phyloP scores from a whole-genome alignment of 1,139 yeast species.

The Hyphopichia pseudoburtonii region DNA sequence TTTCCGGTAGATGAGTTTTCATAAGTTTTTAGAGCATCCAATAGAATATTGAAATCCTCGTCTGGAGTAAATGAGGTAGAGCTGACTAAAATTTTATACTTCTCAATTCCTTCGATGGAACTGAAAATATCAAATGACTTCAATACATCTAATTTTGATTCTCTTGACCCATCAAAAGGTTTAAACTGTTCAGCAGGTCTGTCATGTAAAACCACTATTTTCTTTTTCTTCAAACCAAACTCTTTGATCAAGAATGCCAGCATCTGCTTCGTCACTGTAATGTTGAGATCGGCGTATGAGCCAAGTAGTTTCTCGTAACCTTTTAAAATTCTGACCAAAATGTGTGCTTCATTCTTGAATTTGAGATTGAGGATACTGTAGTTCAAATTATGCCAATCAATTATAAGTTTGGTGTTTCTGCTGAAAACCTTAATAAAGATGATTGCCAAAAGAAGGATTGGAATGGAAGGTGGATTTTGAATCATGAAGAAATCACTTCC shows the following conservation, averaged over 20 bases:
- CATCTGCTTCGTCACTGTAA: conserved; percentile 83
- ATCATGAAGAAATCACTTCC: conserved; percentile 72
- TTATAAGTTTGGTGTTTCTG: conserved; percentile 61
- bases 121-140: conserved; percentile 40
- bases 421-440: conserved; percentile 54
- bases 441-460: conserved; percentile 66
- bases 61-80: conserved; percentile 96
- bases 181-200: conserved; percentile 70
- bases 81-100: conserved; percentile 68
- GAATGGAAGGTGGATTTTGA: conserved; percentile 94
- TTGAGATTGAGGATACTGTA: conserved; percentile 77
- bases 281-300: conserved; percentile 55
- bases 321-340: conserved; percentile 60
- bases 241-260: conserved; percentile 54
- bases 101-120: conserved; percentile 21
- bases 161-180: conserved; percentile 34
- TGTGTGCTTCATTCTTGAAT: conserved; percentile 53
- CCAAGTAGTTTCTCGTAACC: conserved; percentile 61
- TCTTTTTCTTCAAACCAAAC: conserved; percentile 44
- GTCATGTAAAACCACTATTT: conserved; percentile 60
- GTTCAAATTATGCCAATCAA: conserved; percentile 97
- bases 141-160: conserved; percentile 32
- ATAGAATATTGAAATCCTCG: conserved; percentile 74
- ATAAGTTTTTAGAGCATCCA: conserved; percentile 66
- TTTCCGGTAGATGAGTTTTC: conserved; percentile 32